phyloP scores from a whole-genome alignment of 192 early-diverging fungal genomes.

The Oehlia diaphana region DNA sequence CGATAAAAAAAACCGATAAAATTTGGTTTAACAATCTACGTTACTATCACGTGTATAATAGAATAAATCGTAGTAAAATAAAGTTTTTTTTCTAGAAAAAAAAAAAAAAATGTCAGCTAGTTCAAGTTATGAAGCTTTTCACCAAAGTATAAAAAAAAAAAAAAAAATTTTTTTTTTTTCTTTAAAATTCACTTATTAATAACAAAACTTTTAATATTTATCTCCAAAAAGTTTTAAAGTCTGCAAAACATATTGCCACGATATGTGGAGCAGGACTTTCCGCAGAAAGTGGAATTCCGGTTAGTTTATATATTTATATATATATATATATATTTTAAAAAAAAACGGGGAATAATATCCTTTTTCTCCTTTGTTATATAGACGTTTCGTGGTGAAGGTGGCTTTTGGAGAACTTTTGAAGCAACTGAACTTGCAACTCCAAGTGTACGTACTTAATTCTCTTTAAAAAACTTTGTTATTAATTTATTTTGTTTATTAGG shows the following conservation, averaged over 20 bases:
- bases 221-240: background rate
- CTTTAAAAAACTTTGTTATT: too few relatives aligned
- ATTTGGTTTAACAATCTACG: too few relatives aligned
- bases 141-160: background rate
- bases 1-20: too few relatives aligned
- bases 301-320: background rate
- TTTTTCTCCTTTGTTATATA: background rate
- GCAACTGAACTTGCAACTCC: constrained; percentile 16
- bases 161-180: background rate
- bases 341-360: background rate
- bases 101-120: background rate
- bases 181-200: background rate
- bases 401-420: constrained; percentile 7
- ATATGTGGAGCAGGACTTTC: constrained; percentile 25
- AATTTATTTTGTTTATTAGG: background rate
- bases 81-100: too few relatives aligned
- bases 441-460: background rate
- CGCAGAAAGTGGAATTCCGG: constrained; percentile 26
- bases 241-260: constrained; percentile 19
- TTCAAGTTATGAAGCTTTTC: background rate
- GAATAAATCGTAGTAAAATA: too few relatives aligned
- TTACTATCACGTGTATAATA: background rate
- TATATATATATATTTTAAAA: background rate
- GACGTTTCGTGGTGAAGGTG: constrained; percentile 29
- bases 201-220: background rate